Evolutionary conservation across 768 basidiomycete species (phyloP), one percentile per base, ranked within the genome.

Genomic region (Boletus huronensis): DNA sequence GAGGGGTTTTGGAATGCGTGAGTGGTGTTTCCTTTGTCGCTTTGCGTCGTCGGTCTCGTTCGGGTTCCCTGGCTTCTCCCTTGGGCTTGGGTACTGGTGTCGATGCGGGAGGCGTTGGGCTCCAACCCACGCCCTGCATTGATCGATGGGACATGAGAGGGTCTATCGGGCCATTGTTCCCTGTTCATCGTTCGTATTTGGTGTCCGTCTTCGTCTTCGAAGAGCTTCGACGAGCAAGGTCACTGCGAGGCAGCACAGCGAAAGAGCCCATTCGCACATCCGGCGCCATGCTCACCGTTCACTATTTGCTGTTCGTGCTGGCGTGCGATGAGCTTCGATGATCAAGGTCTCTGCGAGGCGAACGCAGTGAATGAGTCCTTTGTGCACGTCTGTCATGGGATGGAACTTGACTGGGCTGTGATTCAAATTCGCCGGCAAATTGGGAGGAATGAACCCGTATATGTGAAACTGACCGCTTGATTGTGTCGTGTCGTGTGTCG

Each of bases 1-100:
- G 75, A 79, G 43, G 83, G 82, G 0, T 88, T 79, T 52, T 88
- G 87, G 87, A 87, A 87, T 60, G 70, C 84, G 79, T 84, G 58
- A 58, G 80, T 70, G 32, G 13, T 39, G n/a, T 16, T 48, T 40
- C 26, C 9, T 17, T 31, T n/a, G 28, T 48, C 32, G 35, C 19
- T 42, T 25, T 9, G 32, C 39, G 9, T 19, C 13, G 21, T 46
- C 35, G 42, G 38, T 35, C 13, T 21, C 31, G 35, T 41, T 48
- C 60, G 45, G 40, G 42, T 35, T 62, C 47, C 21, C 13, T 49
- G 25, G 38, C 10, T 47, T 28, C n/a, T 29, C 21, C 10, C 21
- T 48, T 28, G 32, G 29, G 44, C 42, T 44, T 41, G 51, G 54
- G 50, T 31, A 19, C 31, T 32, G 38, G 28, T 11, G 47, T 32